phyloP scores from a whole-genome alignment of 371 early-diverging fungal genomes.

The Mucor saturninus region DNA sequence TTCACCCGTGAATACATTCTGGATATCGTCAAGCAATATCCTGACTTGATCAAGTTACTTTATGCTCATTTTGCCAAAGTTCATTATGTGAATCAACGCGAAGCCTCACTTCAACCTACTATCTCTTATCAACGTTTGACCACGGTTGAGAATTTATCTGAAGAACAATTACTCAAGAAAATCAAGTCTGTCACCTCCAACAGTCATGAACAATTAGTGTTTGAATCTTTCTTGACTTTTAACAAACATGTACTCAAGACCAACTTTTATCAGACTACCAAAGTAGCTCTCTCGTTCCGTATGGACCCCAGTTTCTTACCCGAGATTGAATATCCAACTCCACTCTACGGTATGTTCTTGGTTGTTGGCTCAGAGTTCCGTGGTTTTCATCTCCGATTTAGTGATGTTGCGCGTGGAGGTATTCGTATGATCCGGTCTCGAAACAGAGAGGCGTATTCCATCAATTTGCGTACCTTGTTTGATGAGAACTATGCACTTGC shows the following conservation, averaged over 20 bases:
- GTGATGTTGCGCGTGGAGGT: slow-evolving; percentile 97
- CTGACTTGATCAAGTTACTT: slow-evolving; percentile 89
- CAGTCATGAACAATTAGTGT: slow-evolving; percentile 93
- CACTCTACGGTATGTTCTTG: slow-evolving; percentile 94
- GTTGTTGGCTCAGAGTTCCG: slow-evolving; percentile 98
- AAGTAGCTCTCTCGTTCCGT: slow-evolving; percentile 98
- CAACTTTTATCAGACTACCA: slow-evolving; percentile 98
- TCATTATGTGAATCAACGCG: slow-evolving; percentile 86
- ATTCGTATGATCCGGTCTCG: slow-evolving; percentile 98
- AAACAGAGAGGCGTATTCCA: slow-evolving; percentile 94
- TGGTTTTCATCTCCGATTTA: slow-evolving; percentile 97
- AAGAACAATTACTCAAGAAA: slow-evolving; percentile 85
- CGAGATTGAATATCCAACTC: slow-evolving; percentile 91
- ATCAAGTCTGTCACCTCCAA: slow-evolving; percentile 89
- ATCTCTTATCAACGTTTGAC: slow-evolving; percentile 93
- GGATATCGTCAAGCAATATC: slow-evolving; percentile 95
- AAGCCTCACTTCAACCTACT: slow-evolving; percentile 68
- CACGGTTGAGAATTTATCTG: slow-evolving; percentile 76
- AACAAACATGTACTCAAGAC: slow-evolving; percentile 98
- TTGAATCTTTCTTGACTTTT: slow-evolving; percentile 94
- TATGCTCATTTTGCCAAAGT: slow-evolving; percentile 95
- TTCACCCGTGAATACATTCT: slow-evolving; percentile 98
- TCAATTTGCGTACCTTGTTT: slow-evolving; percentile 94
- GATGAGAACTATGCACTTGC: slow-evolving; percentile 98
- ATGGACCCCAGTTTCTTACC: slow-evolving; percentile 94